Conservation (phyloP, 805 yeast species). For the Barnettozyma sp. region DNA sequence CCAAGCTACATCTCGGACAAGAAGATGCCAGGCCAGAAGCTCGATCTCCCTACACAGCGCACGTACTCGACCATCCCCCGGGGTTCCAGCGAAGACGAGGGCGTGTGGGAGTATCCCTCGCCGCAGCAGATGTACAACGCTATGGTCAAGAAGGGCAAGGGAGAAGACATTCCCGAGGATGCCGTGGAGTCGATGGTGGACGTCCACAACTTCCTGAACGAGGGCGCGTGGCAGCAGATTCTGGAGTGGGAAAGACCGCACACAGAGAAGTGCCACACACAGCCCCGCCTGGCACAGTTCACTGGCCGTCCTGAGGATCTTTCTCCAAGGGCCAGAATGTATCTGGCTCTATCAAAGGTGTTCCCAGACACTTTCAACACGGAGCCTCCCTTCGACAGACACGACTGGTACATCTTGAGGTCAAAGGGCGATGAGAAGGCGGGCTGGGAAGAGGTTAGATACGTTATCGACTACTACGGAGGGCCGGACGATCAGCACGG, state of each 20-base stretch:
- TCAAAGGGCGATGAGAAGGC: slow-evolving; percentile 33
- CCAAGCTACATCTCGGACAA: slow-evolving; percentile 63
- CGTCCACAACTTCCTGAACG: slow-evolving; percentile 92
- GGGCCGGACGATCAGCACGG: slow-evolving; percentile 91
- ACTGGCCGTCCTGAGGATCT: slow-evolving; percentile 88
- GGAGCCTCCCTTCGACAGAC: slow-evolving; percentile 94
- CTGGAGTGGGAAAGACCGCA: slow-evolving; percentile 83
- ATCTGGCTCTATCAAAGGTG: slow-evolving; percentile 54
- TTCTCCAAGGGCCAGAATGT: slow-evolving; percentile 77
- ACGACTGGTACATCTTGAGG: slow-evolving; percentile 95
- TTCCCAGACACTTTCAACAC: slow-evolving; percentile 69
- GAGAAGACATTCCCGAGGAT: slow-evolving; percentile 82
- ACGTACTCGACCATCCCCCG: slow-evolving; percentile 82
- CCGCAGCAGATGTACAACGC: slow-evolving; percentile 99
- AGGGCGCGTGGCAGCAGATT: slow-evolving; percentile 96
- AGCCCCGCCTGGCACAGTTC: slow-evolving; percentile 76
- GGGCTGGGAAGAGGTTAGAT: slow-evolving; percentile 68
- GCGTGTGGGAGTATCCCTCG: slow-evolving; percentile 97
- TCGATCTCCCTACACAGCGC: slow-evolving; percentile 75
- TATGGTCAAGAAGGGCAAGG: slow-evolving; percentile 90
- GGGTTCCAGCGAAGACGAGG: slow-evolving; percentile 56
- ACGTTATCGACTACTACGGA: slow-evolving; percentile 93
- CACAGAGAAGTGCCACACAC: slow-evolving; percentile 43
- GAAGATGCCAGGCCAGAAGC: slow-evolving; percentile 71
- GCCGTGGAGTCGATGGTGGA: slow-evolving; percentile 97